Conservation (phyloP, 129 eudicot species). For the Silybum marianum region DNA sequence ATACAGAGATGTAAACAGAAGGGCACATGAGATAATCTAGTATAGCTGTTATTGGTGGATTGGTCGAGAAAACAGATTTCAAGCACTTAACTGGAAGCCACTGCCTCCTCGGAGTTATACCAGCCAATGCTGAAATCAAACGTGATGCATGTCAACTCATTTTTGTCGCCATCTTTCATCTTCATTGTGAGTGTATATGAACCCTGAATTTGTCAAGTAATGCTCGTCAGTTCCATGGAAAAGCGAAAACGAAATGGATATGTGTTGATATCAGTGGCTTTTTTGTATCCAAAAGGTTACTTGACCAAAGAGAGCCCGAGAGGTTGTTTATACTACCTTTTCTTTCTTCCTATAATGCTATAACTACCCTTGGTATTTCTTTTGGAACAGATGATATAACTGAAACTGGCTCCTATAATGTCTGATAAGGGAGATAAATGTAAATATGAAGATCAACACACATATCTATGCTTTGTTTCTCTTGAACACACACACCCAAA, state of each 20-base stretch:
- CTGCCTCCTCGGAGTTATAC: constrained; percentile 27
- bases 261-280: background rate
- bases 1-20: background rate
- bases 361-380: background rate
- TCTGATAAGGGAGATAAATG: background rate
- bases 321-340: background rate
- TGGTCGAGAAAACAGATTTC: background rate
- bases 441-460: background rate
- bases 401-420: background rate
- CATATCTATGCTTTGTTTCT: no score
- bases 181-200: constrained; percentile 62
- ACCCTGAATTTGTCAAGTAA: constrained; percentile 42
- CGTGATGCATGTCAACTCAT: constrained; percentile 59
- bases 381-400: background rate
- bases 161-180: constrained; percentile 40
- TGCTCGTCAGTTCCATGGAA: constrained; percentile 18
- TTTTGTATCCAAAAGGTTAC: background rate
- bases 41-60: constrained; percentile 10
- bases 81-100: constrained; percentile 45
- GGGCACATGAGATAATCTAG: constrained; percentile 12
- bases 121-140: constrained; percentile 62
- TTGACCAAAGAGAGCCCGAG: background rate
- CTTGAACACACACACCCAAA: no score
- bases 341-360: background rate
- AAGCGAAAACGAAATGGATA: background rate